These are phyloP conservation scores for Mycosphaerella arachidis DNA, from an alignment of 2,329 filamentous ascomycete species.

Conservation along the genomic window DNA sequence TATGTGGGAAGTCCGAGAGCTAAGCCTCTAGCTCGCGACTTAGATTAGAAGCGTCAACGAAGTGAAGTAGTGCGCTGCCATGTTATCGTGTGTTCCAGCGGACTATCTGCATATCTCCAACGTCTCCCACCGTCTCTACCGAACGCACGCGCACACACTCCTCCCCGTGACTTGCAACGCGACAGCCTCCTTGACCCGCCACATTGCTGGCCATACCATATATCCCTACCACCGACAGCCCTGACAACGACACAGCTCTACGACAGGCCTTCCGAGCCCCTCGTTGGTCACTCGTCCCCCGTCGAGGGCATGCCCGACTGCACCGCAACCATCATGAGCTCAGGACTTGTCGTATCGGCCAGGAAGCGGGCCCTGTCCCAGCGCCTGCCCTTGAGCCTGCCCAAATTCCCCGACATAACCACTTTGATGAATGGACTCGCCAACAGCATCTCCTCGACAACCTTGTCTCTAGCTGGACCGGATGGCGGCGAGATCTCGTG, in stretches of 20 bases:
- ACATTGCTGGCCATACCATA: neutral
- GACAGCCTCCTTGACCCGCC: neutral
- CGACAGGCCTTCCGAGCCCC: neutral
- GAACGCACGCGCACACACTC: neutral
- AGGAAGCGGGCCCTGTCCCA: conserved; percentile 20
- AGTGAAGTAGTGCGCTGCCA: neutral
- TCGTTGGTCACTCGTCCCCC: neutral
- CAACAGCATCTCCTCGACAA: conserved; percentile 12
- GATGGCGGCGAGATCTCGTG: conserved; percentile 35
- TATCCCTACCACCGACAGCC: neutral
- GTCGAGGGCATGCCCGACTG: neutral
- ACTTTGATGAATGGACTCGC: conserved; percentile 21
- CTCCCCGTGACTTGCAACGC: neutral
- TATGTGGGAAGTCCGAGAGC: neutral
- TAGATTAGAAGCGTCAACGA: neutral
- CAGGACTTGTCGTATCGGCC: conserved; percentile 14
- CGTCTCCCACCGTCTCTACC: neutral
- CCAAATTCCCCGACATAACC: conserved; percentile 19
- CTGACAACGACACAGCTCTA: neutral
- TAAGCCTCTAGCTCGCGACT: neutral
- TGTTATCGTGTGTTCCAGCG: neutral
- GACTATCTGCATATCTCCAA: neutral
- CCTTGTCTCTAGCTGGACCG: conserved; percentile 8
- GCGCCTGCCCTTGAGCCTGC: conserved; percentile 13
- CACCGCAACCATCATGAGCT: conserved; percentile 4